Percentiles rank a stretch among this genome's conserved stretches.
phyloP scores from a whole-genome alignment of 192 early-diverging fungal genomes.

The Powellomyces hirtus region DNA sequence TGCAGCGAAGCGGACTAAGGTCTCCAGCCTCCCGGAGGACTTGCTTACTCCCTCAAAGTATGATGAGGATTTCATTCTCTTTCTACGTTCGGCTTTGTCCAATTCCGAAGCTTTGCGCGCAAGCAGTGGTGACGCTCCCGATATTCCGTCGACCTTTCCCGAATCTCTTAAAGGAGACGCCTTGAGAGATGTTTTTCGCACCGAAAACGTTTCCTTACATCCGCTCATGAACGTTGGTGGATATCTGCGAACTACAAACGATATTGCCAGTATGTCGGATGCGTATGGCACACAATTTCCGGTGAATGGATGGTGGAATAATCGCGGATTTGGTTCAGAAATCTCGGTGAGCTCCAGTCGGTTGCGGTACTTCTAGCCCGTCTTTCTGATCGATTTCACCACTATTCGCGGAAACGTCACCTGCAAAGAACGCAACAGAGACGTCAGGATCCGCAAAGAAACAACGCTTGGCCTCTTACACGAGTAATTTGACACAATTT shows the following conservation, averaged over 20 bases:
- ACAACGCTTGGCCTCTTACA: slow-evolving; percentile 4
- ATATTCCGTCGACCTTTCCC: neutral
- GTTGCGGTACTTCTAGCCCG: too few species aligned
- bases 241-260: neutral
- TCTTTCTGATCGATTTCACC: too few species aligned
- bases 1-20: neutral
- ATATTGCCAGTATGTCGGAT: slow-evolving; percentile 3
- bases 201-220: neutral
- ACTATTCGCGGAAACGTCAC: too few species aligned
- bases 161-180: neutral
- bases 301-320: slow-evolving; percentile 6
- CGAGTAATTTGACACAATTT: slow-evolving; percentile 15
- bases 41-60: neutral
- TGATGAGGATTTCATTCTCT: neutral
- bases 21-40: neutral
- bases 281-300: neutral
- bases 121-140: neutral
- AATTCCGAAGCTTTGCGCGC: too few species aligned
- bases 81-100: neutral
- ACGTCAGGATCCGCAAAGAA: too few species aligned
- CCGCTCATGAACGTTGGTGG: neutral
- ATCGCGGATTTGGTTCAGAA: too few species aligned
- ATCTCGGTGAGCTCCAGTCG: too few species aligned
- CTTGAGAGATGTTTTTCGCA: neutral
- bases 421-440: too few species aligned